Percentiles rank a stretch among this genome's conserved stretches.
Conservation (phyloP, 768 basidiomycete genomes). For the Postia placenta region DNA sequence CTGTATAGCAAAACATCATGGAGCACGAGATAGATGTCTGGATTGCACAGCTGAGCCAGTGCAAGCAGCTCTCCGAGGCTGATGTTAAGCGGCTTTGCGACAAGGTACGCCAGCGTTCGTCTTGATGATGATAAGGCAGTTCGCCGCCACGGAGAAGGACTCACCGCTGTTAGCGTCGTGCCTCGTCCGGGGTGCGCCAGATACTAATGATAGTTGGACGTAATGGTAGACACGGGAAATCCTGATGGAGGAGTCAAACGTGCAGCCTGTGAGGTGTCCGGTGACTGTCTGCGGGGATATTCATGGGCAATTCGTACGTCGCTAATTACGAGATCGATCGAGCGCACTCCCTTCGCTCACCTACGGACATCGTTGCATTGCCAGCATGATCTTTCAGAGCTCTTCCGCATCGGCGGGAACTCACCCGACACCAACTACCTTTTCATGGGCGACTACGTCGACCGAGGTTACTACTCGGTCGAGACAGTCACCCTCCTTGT, state of each 20-base stretch:
- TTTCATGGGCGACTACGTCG: slow-evolving; percentile 99
- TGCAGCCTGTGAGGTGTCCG: slow-evolving; percentile 96
- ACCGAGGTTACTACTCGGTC: slow-evolving; percentile 98
- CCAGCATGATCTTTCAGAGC: slow-evolving; percentile 97
- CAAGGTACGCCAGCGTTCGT: slow-evolving; percentile 57
- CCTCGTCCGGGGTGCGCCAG: slow-evolving; percentile 2
- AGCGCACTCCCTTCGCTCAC: slow-evolving; percentile 2
- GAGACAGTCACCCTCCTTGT: slow-evolving; percentile 98
- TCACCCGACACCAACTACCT: slow-evolving; percentile 99
- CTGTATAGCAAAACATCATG: slow-evolving; percentile 26
- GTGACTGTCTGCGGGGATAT: slow-evolving; percentile 99
- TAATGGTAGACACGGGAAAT: slow-evolving; percentile 85
- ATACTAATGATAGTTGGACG: slow-evolving; percentile 9
- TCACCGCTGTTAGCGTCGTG: slow-evolving; percentile 3
- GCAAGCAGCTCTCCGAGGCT: slow-evolving; percentile 91
- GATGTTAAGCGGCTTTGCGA: slow-evolving; percentile 99
- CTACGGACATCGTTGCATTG: slow-evolving; percentile 7
- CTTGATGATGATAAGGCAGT: slow-evolving; percentile 24
- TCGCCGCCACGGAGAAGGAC: slow-evolving; percentile 12
- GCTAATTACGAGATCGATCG: slow-evolving; percentile 15
- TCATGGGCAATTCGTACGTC: slow-evolving; percentile 97
- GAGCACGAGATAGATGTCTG: slow-evolving; percentile 86
- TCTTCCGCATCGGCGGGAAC: slow-evolving; percentile 97
- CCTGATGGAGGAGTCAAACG: slow-evolving; percentile 98
- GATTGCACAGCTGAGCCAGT: slow-evolving; percentile 95